Percentiles rank a stretch among this genome's conserved stretches.
These are phyloP conservation scores for Trichoderma lentiforme DNA, from an alignment of 2,329 filamentous ascomycete species.

Conservation along the genomic window DNA sequence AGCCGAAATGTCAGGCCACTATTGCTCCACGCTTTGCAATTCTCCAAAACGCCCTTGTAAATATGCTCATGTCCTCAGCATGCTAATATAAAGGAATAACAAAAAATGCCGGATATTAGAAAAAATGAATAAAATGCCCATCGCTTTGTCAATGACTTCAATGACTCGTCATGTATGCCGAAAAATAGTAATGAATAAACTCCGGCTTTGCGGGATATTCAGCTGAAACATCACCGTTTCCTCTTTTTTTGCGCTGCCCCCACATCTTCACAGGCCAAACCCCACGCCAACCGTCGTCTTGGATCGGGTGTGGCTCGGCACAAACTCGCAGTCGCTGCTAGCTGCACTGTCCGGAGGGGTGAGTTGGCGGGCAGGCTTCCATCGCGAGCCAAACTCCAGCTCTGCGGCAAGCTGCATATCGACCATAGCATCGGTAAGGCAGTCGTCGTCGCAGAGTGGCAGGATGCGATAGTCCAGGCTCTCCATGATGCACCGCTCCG, in stretches of 20 bases:
- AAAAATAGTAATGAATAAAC: too few species aligned
- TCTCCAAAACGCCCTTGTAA: conserved; percentile 3
- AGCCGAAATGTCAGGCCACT: neutral
- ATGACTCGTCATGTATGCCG: neutral
- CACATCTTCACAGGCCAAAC: conserved; percentile 8
- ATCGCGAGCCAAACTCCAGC: conserved; percentile 22
- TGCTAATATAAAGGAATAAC: neutral
- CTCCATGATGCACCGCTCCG: conserved; percentile 62
- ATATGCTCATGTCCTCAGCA: conserved; percentile 13
- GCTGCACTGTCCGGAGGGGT: conserved; percentile 31
- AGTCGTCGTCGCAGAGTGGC: conserved; percentile 54
- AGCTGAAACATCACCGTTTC: neutral
- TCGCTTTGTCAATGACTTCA: conserved; percentile 7
- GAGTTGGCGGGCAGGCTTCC: conserved; percentile 23
- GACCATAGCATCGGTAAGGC: conserved; percentile 56
- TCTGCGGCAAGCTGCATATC: conserved; percentile 60
- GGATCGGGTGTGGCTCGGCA: conserved; percentile 35
- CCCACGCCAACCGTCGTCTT: conserved; percentile 31
- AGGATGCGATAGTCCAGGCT: conserved; percentile 61
- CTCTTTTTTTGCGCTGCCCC: neutral
- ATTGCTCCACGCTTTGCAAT: conserved; percentile 8
- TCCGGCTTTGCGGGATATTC: neutral
- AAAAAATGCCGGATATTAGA: neutral
- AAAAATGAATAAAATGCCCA: neutral
- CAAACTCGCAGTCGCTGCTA: conserved; percentile 29